Base-by-base conservation (phyloP, 768 basidiomycete species). In the Termitomyces sp. region DNA sequence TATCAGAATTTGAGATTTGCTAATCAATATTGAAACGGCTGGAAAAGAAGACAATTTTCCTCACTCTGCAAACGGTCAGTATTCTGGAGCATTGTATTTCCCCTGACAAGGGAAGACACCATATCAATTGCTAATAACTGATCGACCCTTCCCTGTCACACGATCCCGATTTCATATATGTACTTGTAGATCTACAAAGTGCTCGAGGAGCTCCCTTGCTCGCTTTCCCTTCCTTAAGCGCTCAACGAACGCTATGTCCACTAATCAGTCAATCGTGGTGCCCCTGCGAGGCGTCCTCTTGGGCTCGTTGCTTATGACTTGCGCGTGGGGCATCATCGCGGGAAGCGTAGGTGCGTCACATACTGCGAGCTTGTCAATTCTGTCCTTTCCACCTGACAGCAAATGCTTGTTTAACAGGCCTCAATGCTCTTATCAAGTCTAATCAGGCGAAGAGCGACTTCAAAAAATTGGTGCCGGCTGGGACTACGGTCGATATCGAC, bases 361-460 rank as follows among this genome's bases (percentile, higher is more conserved):
- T 17, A 11, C 25, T 25, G 25, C 4, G 29, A 6, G 14, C 10
- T 31, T 45, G 7, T 7, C 20, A 20, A 20, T 36, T 4, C 14
- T 38, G 20, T n/a, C 32, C 5, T 34, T 34, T 20, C 42, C 20
- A 1, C 20, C 20, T 20, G 20, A 20, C 20, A 43, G 34, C 12
- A 4, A n/a, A 12, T 43, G 25, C 25, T 59, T 40, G 8, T 32
- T 60, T 37, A 34, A 38, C 49, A 80, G 79, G 74, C 43, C 72
- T 81, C 36, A 79, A 77, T 63, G 77, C 78, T 8, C 61, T 77
- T 51, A 72, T 79, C 60, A 76, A 77, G 63, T 76, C 81, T 14
- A 76, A 81, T 63, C 68, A 75, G 50, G 61, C 74, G 59, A 76
- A 80, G 65, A 67, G 66, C 36, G 42, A 51, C 14, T 63, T 83